Evolutionary conservation across 2,329 filamentous ascomycete species (phyloP), one percentile per base, ranked within the genome.

Genomic region (Chaetomium globosum): DNA sequence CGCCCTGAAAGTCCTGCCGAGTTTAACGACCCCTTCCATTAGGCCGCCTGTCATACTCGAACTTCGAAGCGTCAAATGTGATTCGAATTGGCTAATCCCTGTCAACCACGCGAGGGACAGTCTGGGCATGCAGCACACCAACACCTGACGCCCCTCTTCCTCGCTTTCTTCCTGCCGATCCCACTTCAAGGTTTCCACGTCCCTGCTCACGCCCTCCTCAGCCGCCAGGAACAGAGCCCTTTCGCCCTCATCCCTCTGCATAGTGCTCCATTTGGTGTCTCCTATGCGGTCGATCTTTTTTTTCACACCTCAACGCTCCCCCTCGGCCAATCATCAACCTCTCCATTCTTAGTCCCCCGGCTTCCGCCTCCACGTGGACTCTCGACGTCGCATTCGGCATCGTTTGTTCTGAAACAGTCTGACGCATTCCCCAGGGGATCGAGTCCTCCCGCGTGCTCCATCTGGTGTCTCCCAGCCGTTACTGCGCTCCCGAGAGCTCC

Each of bases 331-430:
- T 28, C 54, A 49, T n/a, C 56, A 52, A 19, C 48, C 33, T 21
- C 21, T 7, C 31, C 28, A 43, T 49, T 21, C 28, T 57, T 31
- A 23, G 12, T 39, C 58, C 39, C 65, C 39, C 30, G 28, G 30
- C 31, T 49, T n/a, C 30, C 28, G 51, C 5, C 53, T 39, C 51
- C 56, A 33, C 30, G 16, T 55, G 8, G 30, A 30, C 62, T 21
- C 55, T 64, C 62, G 65, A 67, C 66, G 67, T 68, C 65, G 52
- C 70, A 60, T 64, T 69, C 66, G 60, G 53, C 67, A 65, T 62
- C 62, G 43, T 51, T 43, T 57, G 19, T 59, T 65, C 74, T 79
- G 77, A 79, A 79, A 79, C 77, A 67, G 59, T 68, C 73, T 77
- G 77, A 77, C 73, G 76, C 77, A 77, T 70, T 66, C 66, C 69